These are phyloP conservation scores for Fragilaria radians DNA, from an alignment of 108 stramenopile genomes.

Conservation along the genomic window DNA sequence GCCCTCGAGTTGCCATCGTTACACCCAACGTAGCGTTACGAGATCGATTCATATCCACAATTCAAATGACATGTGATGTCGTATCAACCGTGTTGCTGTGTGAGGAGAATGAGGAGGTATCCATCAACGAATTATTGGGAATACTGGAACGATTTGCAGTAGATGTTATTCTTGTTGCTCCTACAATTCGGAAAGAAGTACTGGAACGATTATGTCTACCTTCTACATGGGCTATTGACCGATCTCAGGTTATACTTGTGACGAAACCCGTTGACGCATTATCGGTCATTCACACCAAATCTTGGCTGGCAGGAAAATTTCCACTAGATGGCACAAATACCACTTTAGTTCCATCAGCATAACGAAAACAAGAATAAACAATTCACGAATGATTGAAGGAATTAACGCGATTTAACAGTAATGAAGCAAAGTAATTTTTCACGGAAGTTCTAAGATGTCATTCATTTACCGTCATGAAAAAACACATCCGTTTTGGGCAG, in stretches of 20 bases:
- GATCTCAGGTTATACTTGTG: constrained; percentile 22
- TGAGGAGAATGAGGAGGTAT: constrained; percentile 17
- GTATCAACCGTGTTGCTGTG: constrained; percentile 11
- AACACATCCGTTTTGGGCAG: too few relatives aligned
- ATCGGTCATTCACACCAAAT: constrained; percentile 24
- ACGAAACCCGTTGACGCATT: constrained; percentile 39
- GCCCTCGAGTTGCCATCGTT: constrained; percentile 62
- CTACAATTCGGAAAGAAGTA: constrained; percentile 39
- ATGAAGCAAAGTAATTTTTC: neutral
- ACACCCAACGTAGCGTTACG: constrained; percentile 40
- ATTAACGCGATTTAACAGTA: neutral
- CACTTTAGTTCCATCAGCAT: neutral
- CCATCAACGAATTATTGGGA: neutral
- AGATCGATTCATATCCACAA: constrained; percentile 40
- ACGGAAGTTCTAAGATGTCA: too few relatives aligned
- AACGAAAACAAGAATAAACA: neutral
- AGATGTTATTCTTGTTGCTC: constrained; percentile 69
- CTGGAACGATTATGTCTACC: constrained; percentile 25
- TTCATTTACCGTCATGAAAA: too few relatives aligned
- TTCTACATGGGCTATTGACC: constrained; percentile 26
- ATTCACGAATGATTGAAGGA: neutral
- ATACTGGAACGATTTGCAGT: constrained; percentile 39
- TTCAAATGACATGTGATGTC: constrained; percentile 24
- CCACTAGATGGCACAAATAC: neutral
- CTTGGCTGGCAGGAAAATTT: constrained; percentile 28